Conservation (phyloP, 2,329 filamentous ascomycete species). For the Pseudogymnoascus sp. region DNA sequence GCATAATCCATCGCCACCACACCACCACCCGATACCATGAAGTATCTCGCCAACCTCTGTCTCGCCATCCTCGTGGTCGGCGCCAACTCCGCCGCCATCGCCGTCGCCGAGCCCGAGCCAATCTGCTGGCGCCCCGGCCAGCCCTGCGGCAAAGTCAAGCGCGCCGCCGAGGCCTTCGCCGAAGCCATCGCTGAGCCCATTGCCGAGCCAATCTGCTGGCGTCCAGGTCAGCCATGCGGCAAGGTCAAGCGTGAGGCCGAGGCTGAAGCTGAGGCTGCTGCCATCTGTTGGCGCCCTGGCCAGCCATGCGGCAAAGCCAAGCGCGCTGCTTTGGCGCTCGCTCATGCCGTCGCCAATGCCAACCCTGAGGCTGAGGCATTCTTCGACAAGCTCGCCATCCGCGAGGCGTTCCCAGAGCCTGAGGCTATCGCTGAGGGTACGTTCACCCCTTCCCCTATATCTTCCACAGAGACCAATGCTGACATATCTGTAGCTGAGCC, state of each 20-base stretch:
- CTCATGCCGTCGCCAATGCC: conserved; percentile 22
- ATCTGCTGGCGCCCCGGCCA: conserved; percentile 24
- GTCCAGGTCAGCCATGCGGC: conserved; percentile 35
- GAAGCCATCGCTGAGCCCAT: conserved; percentile 20
- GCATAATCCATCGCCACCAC: conserved; percentile 11
- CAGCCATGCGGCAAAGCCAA: conserved; percentile 37
- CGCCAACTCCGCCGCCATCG: conserved; percentile 25
- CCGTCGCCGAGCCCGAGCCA: conserved; percentile 15
- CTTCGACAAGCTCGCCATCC: not conserved
- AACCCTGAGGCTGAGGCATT: conserved; percentile 12
- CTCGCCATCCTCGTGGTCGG: conserved; percentile 33
- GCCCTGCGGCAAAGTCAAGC: conserved; percentile 25
- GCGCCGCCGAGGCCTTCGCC: conserved; percentile 26
- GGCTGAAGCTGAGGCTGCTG: conserved; percentile 2
- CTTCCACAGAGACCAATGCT: not conserved
- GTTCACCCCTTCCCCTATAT: conserved; percentile 2
- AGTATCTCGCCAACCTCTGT: conserved; percentile 35
- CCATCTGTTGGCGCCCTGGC: conserved; percentile 32
- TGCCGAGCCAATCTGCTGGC: conserved; percentile 28
- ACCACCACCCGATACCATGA: conserved; percentile 33
- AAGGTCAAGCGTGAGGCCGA: conserved; percentile 30
- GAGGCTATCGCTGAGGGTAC: conserved; percentile 8
- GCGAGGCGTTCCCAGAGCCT: conserved; percentile 20
- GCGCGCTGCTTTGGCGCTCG: conserved; percentile 32
- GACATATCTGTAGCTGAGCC: conserved; percentile 8